These are phyloP conservation scores for Coniophora puteana DNA, from an alignment of 1,284 basidiomycete genomes.

Conservation along the genomic window DNA sequence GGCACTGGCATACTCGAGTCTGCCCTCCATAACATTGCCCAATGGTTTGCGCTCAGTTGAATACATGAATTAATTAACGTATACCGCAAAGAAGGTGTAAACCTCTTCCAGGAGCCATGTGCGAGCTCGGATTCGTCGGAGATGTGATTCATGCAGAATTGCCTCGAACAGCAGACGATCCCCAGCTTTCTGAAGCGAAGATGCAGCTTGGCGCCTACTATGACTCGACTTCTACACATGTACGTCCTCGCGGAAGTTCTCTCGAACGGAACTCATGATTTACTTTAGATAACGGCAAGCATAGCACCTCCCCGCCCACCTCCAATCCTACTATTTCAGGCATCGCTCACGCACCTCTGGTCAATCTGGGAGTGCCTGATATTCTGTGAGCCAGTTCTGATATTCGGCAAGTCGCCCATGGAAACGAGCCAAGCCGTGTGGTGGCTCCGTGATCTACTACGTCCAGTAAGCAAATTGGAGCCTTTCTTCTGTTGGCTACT, in stretches of 20 bases:
- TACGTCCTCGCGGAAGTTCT: no score
- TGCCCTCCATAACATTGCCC: slow-evolving; percentile 82
- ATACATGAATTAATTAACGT: slow-evolving; percentile 8
- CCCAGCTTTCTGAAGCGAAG: slow-evolving; percentile 62
- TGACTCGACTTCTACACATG: no score
- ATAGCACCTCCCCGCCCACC: slow-evolving; percentile 66
- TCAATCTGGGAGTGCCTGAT: slow-evolving; percentile 92
- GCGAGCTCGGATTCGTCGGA: slow-evolving; percentile 82
- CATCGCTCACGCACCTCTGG: slow-evolving; percentile 80
- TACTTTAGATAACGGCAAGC: slow-evolving; percentile 71
- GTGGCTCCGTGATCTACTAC: slow-evolving; percentile 88
- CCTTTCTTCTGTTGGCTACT: background rate
- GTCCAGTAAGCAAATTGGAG: slow-evolving; percentile 58
- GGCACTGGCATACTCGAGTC: slow-evolving; percentile 81
- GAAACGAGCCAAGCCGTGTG: slow-evolving; percentile 83
- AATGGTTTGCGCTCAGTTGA: slow-evolving; percentile 52
- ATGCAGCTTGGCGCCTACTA: slow-evolving; percentile 30
- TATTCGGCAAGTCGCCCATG: slow-evolving; percentile 80
- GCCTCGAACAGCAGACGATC: slow-evolving; percentile 66
- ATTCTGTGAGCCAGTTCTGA: slow-evolving; percentile 83
- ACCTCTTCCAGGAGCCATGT: slow-evolving; percentile 54
- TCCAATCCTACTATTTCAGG: slow-evolving; percentile 71
- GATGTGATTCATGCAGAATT: slow-evolving; percentile 70
- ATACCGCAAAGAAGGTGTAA: slow-evolving; percentile 61
- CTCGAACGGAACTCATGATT: slow-evolving; percentile 4